Base-by-base conservation (phyloP, 2,329 filamentous ascomycete genomes). In the Boeremia exigua region DNA sequence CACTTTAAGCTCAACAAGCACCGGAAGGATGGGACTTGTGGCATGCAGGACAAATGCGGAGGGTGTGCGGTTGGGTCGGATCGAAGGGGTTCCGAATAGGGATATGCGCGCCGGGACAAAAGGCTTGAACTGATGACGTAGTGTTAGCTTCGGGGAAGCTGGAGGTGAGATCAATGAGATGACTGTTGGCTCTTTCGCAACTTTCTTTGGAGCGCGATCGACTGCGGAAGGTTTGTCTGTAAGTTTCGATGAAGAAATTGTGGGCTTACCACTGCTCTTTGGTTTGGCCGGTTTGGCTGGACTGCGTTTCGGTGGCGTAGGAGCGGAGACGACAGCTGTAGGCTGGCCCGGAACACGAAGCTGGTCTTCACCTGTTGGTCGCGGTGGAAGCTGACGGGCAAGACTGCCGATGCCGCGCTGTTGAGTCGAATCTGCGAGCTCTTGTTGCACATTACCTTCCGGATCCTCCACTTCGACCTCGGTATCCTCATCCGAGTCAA, bases 1-100 rank as follows among this genome's bases (percentile, higher is more conserved):
- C 5, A 79, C 61, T 68, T 86, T 88, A 29, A 89, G 75, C 9
- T 82, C 83, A n/a, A 66, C 88, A 90, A 37, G 80, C 78, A n/a
- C 86, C 87, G 11, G 76, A 68, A 1, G 78, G 70, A 68, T 90
- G 88, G n/a, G 65, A 56, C 19, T 77, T 75, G 33, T 73, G 71
- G 70, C 87, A 90, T 11, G 82, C 83, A 2, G 77, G 69, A 62
- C 88, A 90, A 17, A 63, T 34, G 10, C 48, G 53, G 9, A 54
- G 50, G 17, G 64, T 63, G 23, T 58, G 58, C 1, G 59, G 49
- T 37, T 55, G 37, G 48, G 63, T 58, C 42, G 66, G 56, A 34
- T 67, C 63, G 25, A 71, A 45, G 10, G 68, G 66, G 4, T 68
- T 62, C 28, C 68, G 66, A 15, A 72, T 45, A 19, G 72, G 68